Evolutionary conservation across 176 grass and related monocot genomes (phyloP).

Genomic region (Dactylis glomerata): DNA sequence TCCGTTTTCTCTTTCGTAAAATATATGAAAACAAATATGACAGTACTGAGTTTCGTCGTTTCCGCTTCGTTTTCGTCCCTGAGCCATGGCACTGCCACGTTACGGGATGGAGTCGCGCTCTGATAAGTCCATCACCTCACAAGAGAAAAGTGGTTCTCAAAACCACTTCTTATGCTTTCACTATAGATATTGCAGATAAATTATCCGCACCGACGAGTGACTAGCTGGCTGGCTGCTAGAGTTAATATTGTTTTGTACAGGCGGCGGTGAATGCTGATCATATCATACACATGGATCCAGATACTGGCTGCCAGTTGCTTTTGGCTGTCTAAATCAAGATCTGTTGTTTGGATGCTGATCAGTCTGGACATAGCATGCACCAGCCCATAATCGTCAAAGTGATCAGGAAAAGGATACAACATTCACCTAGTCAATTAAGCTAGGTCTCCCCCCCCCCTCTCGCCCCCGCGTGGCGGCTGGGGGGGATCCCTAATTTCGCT

Average conservation of each 20-base stretch:
- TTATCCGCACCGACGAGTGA: background rate
- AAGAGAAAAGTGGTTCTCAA: background rate
- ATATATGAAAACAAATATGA: too few relatives aligned
- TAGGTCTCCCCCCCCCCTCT: too few relatives aligned
- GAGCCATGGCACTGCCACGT: background rate
- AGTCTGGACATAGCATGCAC: conserved; percentile 22
- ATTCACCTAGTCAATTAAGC: conserved; percentile 19
- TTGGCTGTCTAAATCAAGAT: conserved; percentile 29
- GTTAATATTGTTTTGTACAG: background rate
- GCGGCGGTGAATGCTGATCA: conserved; percentile 33
- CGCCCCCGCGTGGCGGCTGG: too few relatives aligned
- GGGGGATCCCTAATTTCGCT: too few relatives aligned
- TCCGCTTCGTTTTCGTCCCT: too few relatives aligned
- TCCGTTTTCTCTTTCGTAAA: too few relatives aligned
- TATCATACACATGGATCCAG: conserved; percentile 24
- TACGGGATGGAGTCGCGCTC: background rate
- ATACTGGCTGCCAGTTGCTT: conserved; percentile 27
- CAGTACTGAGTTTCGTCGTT: too few relatives aligned
- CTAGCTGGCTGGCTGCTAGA: background rate
- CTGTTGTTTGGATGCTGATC: conserved; percentile 26
- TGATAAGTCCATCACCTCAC: background rate
- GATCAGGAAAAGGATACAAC: background rate
- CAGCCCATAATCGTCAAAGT: conserved; percentile 5
- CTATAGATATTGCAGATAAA: conserved; percentile 16
- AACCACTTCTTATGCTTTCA: background rate